Evolutionary conservation across 2,329 filamentous ascomycete genomes (phyloP), one percentile per base, ranked within the genome.

Genomic region (Ambrosiella cleistominuta): DNA sequence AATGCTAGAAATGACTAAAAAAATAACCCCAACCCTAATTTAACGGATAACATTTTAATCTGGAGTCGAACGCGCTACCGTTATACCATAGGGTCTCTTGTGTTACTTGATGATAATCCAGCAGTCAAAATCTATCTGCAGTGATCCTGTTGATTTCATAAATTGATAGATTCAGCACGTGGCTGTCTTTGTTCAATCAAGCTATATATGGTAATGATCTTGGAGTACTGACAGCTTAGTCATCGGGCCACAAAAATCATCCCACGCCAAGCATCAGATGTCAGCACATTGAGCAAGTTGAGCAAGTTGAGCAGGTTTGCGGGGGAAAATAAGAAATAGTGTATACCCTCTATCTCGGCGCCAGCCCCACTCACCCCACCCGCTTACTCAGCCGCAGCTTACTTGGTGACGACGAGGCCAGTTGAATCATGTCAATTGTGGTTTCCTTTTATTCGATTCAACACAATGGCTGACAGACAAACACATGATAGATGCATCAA

Each of bases 41-140:
- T 51, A 60, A 60, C 59, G 59, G 59, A 60, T 60, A 60, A 60
- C 59, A 51, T 56, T 57, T 60, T 60, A 55, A 60, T 60, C 59
- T 57, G 59, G 59, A 60, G 59, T 60, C 59, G 57, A 60, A 60
- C 59, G 59, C 55, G 59, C 59, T 57, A 60, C 59, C 55, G 59
- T 60, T 60, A 40, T 19, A 40, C 51, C 57, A 57, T 57, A 56
- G 51, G 59, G 59, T 54, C 51, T 57, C 8, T 2, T 40, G 38
- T 38, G 17, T 17, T 50, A 11, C 11, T 12, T 52, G 50, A 27
- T 36, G 19, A 42, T 42, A 9, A 8, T 27, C 27, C 3, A 27
- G 4, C 3, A 27, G 27, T 27, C 3, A 27, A 5, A 27, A 27
- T 5, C 27, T 27, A 27, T 27, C 27, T 27, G 27, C 27, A 27